Evolutionary conservation across 2,329 filamentous ascomycete species (phyloP).

Genomic region (Knoxdaviesia capensis): DNA sequence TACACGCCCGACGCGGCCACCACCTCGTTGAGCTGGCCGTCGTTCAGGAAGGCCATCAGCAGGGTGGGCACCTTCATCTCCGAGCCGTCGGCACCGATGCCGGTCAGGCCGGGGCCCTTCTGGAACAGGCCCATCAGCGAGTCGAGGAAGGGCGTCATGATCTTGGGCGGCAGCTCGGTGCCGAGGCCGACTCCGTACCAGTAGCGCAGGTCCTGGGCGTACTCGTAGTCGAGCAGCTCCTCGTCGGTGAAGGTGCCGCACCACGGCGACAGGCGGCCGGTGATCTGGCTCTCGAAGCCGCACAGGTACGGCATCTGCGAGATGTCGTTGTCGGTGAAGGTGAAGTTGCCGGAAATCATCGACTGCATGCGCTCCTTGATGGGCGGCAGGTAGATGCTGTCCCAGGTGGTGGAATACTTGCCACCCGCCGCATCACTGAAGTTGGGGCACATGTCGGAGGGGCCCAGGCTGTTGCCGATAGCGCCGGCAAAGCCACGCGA

Average conservation of each 20-base stretch:
- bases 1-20: conserved; percentile 39
- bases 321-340: conserved; percentile 30
- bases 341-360: conserved; percentile 31
- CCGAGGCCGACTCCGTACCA: conserved; percentile 44
- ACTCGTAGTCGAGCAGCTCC: conserved; percentile 44
- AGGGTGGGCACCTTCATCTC: conserved; percentile 32
- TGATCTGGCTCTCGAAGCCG: conserved; percentile 50
- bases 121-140: conserved; percentile 30
- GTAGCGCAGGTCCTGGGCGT: conserved; percentile 47
- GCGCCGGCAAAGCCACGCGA: conserved; percentile 26
- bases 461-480: conserved; percentile 40
- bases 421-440: conserved; percentile 33
- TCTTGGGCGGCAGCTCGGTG: conserved; percentile 27
- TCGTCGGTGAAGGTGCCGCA: conserved; percentile 40
- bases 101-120: conserved; percentile 27
- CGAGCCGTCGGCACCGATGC: conserved; percentile 22
- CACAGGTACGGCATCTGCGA: conserved; percentile 47
- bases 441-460: conserved; percentile 41
- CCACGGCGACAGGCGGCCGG: conserved; percentile 37
- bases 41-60: conserved; percentile 42
- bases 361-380: conserved; percentile 32
- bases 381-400: conserved; percentile 28
- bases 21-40: conserved; percentile 44
- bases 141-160: conserved; percentile 42
- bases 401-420: conserved; percentile 25